Evolutionary conservation across 352 stramenopile species (phyloP).

Genomic region (Pythium coloratum): DNA sequence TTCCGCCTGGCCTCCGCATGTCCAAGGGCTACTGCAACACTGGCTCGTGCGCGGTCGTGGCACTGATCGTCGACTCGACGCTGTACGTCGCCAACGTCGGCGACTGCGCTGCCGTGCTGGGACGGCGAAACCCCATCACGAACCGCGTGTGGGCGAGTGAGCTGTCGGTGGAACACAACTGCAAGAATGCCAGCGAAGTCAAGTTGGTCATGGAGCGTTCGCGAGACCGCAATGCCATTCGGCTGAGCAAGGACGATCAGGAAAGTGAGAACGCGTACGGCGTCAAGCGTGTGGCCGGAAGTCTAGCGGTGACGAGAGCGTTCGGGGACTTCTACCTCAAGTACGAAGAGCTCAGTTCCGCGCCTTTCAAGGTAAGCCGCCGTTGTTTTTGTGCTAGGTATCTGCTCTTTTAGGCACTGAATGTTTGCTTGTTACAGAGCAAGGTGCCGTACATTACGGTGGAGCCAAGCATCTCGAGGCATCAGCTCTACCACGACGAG

Average conservation of each 20-base stretch:
- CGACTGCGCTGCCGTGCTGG: slow-evolving; percentile 89
- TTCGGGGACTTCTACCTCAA: slow-evolving; percentile 95
- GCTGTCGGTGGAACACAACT: slow-evolving; percentile 62
- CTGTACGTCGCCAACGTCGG: slow-evolving; percentile 91
- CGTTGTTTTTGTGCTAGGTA: neutral
- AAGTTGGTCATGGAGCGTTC: slow-evolving; percentile 61
- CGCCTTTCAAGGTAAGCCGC: slow-evolving; percentile 86
- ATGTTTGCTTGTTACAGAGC: slow-evolving; percentile 31
- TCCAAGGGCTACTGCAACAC: slow-evolving; percentile 76
- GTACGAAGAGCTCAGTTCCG: slow-evolving; percentile 87
- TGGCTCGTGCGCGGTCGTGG: slow-evolving; percentile 60
- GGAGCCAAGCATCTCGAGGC: slow-evolving; percentile 55
- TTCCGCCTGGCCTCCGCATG: slow-evolving; percentile 41
- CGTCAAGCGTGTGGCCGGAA: slow-evolving; percentile 90
- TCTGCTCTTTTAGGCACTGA: neutral
- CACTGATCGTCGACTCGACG: slow-evolving; percentile 54
- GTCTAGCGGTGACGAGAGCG: slow-evolving; percentile 89
- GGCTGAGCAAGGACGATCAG: slow-evolving; percentile 92
- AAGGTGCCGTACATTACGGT: slow-evolving; percentile 82
- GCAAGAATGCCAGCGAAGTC: slow-evolving; percentile 51
- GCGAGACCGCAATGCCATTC: slow-evolving; percentile 78
- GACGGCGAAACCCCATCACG: slow-evolving; percentile 46
- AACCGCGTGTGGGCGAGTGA: slow-evolving; percentile 32
- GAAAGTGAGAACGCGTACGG: slow-evolving; percentile 62
- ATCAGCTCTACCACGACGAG: slow-evolving; percentile 40